phyloP scores from a whole-genome alignment of 345 rosid genomes.

The Pugionium cornutum region DNA sequence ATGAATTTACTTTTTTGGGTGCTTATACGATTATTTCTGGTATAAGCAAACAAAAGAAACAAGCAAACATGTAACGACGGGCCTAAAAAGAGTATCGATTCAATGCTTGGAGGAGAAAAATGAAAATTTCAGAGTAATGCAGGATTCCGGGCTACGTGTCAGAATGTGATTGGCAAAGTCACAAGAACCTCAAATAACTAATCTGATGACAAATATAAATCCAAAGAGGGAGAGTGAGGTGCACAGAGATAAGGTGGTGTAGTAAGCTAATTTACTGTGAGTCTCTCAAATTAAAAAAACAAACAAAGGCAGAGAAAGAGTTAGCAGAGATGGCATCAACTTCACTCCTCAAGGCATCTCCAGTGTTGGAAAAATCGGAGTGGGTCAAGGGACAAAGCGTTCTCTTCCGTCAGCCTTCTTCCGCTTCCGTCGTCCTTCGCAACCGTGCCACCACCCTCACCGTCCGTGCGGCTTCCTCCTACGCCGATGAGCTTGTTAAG shows the following conservation, averaged over 20 bases:
- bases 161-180: constrained; percentile 41
- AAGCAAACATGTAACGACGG: constrained; percentile 19
- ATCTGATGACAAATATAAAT: constrained; percentile 62
- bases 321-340: constrained; percentile 72
- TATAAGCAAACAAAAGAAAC: constrained; percentile 22
- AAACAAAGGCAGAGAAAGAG: constrained; percentile 19
- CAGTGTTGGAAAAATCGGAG: constrained; percentile 78
- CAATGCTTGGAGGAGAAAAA: neutral
- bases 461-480: constrained; percentile 74
- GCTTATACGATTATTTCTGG: constrained; percentile 13
- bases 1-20: neutral
- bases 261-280: constrained; percentile 30
- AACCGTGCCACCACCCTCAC: constrained; percentile 52
- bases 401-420: constrained; percentile 57
- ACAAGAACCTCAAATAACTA: constrained; percentile 74
- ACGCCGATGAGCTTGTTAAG: constrained; percentile 94
- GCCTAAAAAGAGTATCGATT: constrained; percentile 23
- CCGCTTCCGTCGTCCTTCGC: constrained; percentile 56
- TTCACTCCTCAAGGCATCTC: constrained; percentile 80
- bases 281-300: constrained; percentile 36
- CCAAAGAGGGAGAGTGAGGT: constrained; percentile 37
- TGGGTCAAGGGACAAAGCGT: constrained; percentile 73
- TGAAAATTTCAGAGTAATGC: neutral
- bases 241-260: constrained; percentile 41
- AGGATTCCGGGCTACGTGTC: constrained; percentile 72